phyloP scores from a whole-genome alignment of 108 stramenopile genomes.

The Nitzschia inconspicua region DNA sequence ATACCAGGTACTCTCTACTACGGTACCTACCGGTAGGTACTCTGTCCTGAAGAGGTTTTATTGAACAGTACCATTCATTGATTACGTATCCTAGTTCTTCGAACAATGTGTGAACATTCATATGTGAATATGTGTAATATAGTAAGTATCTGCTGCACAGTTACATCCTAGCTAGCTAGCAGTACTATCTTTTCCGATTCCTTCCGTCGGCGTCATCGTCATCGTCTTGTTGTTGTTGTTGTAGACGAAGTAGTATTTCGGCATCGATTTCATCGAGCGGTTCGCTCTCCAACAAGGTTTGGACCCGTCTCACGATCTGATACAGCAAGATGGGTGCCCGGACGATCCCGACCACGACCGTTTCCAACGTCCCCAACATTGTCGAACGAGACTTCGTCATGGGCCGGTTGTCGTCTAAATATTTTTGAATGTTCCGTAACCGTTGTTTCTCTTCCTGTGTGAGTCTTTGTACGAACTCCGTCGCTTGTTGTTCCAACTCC shows the following conservation, averaged over 20 bases:
- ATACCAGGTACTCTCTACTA: too few species aligned
- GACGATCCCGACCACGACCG: conserved; percentile 64
- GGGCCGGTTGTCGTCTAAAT: conserved; percentile 62
- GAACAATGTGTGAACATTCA: background rate
- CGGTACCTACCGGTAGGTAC: too few species aligned
- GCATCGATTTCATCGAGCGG: conserved; percentile 22
- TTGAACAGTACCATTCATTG: too few species aligned
- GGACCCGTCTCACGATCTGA: conserved; percentile 56
- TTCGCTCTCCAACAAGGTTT: conserved; percentile 60
- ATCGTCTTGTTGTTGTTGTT: too few species aligned
- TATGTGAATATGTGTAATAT: too few species aligned
- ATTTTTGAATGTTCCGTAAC: conserved; percentile 48
- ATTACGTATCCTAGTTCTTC: too few species aligned
- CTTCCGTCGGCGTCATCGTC: too few species aligned
- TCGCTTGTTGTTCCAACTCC: conserved; percentile 59
- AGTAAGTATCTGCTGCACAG: too few species aligned
- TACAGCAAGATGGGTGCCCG: conserved; percentile 56
- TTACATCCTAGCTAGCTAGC: too few species aligned
- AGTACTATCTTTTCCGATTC: too few species aligned
- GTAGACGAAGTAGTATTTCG: too few species aligned
- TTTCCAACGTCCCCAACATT: conserved; percentile 59
- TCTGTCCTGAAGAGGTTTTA: too few species aligned
- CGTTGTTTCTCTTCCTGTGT: conserved; percentile 72
- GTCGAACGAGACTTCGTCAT: conserved; percentile 53
- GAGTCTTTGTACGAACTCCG: conserved; percentile 48